These are phyloP conservation scores for Cutaneotrichosporon sp. DNA, from an alignment of 1,284 basidiomycete species.

Conservation along the genomic window DNA sequence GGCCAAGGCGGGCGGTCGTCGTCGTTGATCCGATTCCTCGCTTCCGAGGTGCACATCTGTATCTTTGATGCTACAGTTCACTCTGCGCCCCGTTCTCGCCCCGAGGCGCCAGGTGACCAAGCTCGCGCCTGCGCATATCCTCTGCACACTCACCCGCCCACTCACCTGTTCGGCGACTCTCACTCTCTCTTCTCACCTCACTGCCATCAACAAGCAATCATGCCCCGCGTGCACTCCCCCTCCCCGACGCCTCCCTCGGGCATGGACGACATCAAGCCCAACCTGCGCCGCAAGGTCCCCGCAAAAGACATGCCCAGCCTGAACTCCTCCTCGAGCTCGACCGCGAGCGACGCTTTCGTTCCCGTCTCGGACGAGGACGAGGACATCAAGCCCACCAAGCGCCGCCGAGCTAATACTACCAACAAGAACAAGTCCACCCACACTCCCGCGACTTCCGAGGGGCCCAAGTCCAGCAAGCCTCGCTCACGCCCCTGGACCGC, in stretches of 20 bases:
- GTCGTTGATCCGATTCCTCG: neutral
- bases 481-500: conserved; percentile 10
- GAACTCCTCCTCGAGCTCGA: too few relatives aligned
- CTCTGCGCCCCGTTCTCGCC: neutral
- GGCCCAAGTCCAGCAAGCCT: neutral
- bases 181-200: neutral
- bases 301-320: too few relatives aligned
- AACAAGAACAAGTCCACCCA: too few relatives aligned
- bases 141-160: neutral
- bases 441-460: neutral
- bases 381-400: conserved; percentile 8
- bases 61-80: too few relatives aligned
- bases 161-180: neutral
- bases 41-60: neutral
- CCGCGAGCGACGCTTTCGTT: neutral
- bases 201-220: neutral
- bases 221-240: neutral
- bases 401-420: neutral
- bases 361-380: neutral
- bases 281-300: too few relatives aligned
- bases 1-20: neutral
- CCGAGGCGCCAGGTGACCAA: too few relatives aligned
- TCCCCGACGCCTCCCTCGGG: neutral
- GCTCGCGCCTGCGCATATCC: neutral
- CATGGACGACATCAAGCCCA: too few relatives aligned